These are phyloP conservation scores for Penicillium alfredii DNA, from an alignment of 495 filamentous ascomycete species.

Conservation along the genomic window DNA sequence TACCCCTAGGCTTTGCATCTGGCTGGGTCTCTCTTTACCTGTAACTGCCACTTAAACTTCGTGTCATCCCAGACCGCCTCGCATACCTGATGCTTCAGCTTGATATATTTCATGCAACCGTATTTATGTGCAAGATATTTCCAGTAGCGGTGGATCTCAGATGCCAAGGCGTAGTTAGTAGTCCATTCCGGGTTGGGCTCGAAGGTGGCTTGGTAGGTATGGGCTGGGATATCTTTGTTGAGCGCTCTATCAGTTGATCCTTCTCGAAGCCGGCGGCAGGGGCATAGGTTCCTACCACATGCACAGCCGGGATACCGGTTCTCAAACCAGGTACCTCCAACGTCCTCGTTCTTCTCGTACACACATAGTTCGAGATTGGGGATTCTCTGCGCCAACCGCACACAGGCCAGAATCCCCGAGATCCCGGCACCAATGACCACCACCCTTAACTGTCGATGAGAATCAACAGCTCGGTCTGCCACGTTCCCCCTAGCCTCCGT, in stretches of 20 bases:
- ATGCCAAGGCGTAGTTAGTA: slow-evolving; percentile 49
- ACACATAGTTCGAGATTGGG: slow-evolving; percentile 56
- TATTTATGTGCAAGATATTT: slow-evolving; percentile 39
- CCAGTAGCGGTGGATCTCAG: slow-evolving; percentile 57
- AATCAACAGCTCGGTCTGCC: slow-evolving; percentile 50
- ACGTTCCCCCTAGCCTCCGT: slow-evolving; percentile 10
- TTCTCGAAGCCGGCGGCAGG: background rate
- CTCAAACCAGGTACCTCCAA: slow-evolving; percentile 69
- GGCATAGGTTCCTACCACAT: slow-evolving; percentile 31
- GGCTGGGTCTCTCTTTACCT: slow-evolving; percentile 18
- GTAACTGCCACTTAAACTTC: slow-evolving; percentile 42
- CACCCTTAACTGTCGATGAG: slow-evolving; percentile 49
- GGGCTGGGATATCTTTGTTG: slow-evolving; percentile 34
- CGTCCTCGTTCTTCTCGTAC: slow-evolving; percentile 74
- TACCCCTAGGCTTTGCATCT: background rate
- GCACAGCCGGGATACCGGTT: slow-evolving; percentile 66
- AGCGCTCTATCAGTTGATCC: background rate
- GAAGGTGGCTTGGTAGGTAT: slow-evolving; percentile 48
- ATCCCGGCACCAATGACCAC: slow-evolving; percentile 63
- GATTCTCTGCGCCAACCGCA: slow-evolving; percentile 53
- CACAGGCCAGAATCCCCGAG: slow-evolving; percentile 56
- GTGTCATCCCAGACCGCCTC: slow-evolving; percentile 37
- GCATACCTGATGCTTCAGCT: slow-evolving; percentile 32
- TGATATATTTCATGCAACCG: slow-evolving; percentile 34
- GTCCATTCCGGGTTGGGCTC: slow-evolving; percentile 54